Base-by-base conservation (phyloP, 164 flowering plant genomes). In the Berberis thunbergii region DNA sequence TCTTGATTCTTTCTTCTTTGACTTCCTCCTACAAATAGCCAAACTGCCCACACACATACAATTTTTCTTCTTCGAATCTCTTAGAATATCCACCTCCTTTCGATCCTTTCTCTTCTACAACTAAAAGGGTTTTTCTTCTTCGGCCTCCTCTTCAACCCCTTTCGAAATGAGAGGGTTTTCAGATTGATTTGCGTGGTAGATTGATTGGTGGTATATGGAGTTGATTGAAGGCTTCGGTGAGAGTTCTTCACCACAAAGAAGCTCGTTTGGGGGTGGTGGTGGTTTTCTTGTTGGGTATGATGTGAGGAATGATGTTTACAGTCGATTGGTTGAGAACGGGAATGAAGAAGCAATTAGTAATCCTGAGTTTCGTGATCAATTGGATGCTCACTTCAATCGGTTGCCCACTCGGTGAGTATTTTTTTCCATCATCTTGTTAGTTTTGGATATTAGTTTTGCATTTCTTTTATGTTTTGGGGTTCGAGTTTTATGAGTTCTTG, bases 141-240 rank as follows among this genome's bases (percentile, higher is more conserved):
- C 26, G 26, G 26, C 26, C 26, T 26, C 26, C 26, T 26, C 26
- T 26, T 26, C 26, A 26, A 26, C 26, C 42, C 48, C 6, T 53
- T 42, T 61, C 41, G 11, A 8, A 26, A 54, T 59, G 65, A 43
- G 64, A 59, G 57, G 41, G 13, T 64, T 62, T 64, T 64, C 41
- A 45, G 49, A 26, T 61, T 63, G 65, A 41, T 52, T 57, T 64
- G 42, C 26, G 26, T 26, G 26, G 26, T 26, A 26, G 26, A 26
- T 26, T 26, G 26, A 26, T 26, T 26, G 26, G 26, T 26, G 26
- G 26, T 26, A 26, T 26, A 86, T 87, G 96, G 96, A 92, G 76
- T 80, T 86, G 70, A 67, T 70, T 43, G 98, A 93, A 75, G 97
- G 84, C 26, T 91, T 88, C 1, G 98, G 98, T 11, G 98, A 93